A percentile compares a stretch with the other conserved stretches of the same genome.
Evolutionary conservation across 306 rosid genomes (phyloP).

Genomic region (Trichosanthes cucumerina): DNA sequence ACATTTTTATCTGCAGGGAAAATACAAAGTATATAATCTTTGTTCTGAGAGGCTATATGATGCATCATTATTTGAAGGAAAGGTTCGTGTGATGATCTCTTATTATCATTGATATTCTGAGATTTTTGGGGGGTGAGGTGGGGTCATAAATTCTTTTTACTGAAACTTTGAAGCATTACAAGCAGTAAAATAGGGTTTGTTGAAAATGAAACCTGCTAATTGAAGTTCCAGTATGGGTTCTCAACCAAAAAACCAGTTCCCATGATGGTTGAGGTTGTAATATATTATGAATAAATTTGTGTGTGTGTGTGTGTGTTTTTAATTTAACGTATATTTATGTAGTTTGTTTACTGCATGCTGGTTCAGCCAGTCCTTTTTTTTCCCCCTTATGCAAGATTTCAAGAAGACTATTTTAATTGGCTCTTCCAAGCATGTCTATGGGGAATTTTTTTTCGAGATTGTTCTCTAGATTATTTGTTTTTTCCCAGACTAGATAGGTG

Average conservation of each 20-base stretch:
- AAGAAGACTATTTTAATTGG: not conserved
- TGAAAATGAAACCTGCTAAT: not conserved
- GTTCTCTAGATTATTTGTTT: not conserved
- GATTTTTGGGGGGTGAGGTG: not conserved
- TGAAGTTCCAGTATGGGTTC: not conserved
- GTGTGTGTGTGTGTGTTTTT: too few relatives aligned
- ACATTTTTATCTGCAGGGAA: conserved; percentile 42
- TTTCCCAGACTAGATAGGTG: not conserved
- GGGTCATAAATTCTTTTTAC: not conserved
- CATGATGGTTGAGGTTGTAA: not conserved
- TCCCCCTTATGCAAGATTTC: not conserved
- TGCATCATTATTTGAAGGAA: conserved; percentile 92
- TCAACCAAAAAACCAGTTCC: not conserved
- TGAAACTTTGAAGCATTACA: not conserved
- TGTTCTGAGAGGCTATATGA: conserved; percentile 98
- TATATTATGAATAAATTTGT: not conserved
- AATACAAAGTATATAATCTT: conserved; percentile 94
- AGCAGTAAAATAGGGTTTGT: not conserved
- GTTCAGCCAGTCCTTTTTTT: not conserved
- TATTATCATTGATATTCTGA: not conserved
- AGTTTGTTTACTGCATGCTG: not conserved
- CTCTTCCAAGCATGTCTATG: not conserved
- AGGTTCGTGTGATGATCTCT: conserved; percentile 49
- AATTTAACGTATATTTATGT: not conserved
- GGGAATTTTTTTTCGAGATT: not conserved